Evolutionary conservation across 768 basidiomycete species (phyloP), one percentile per base, ranked within the genome.

Genomic region (Xerocomellus chrysenteron): DNA sequence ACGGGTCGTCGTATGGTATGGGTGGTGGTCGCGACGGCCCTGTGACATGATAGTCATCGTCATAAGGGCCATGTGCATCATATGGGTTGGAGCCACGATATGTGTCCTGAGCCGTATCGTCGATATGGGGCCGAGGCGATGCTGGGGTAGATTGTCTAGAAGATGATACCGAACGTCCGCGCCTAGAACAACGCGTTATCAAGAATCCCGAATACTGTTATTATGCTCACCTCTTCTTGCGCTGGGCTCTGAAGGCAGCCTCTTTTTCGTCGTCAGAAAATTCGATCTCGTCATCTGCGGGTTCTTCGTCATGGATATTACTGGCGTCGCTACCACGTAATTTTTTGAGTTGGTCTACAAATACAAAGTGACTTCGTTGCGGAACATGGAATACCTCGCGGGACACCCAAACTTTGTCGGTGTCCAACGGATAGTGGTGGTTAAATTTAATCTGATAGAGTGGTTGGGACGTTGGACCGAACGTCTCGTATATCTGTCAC

Each of bases 211-310:
- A 47, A 33, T 13, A 60, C 50, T 33, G 35, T 35, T 57, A 61
- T 30, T 19, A 28, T 56, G 67, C 81, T 48, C 58, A 87, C 87
- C 78, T 85, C 62, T 78, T 77, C 65, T 87, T 90, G 45, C 81
- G 65, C 47, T 75, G 75, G 48, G 76, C 76, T 73, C 82, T 90
- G 67, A 86, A 81, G 30, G 84, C 85, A 17, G 84, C 83, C 70
- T 98, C 96, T 52, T 86, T 81, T 69, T 98, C 96, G 62, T 98
- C 96, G 61, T 98, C 96, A 4, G 91, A 94, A 73, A 95, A 98
- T 68, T 98, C 96, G 32, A 92, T 66, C 67, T 98, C 96, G 53
- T 92, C 83, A 19, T 92, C 94, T 2, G 78, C 90, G 3, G 92
- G 87, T 69, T 98, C 96, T 72, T 98, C 96, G 67, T 98, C 96